Percentiles rank a stretch among this genome's conserved stretches.
phyloP scores from a whole-genome alignment of 176 grass and related monocot genomes.

The Zea mays region Zm-B73-REFERENCE-NAM-5.0 NC_050097.1:214656501-214657000 shows the following conservation, averaged over 20 bases:
- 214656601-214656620: too few species aligned
- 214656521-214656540: too few species aligned
- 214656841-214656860: not conserved
- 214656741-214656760: slow-evolving; percentile 24
- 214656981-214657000: not conserved
- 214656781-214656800: slow-evolving; percentile 5
- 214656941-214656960: not conserved
- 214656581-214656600: too few species aligned
- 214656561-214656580: too few species aligned
- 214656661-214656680: too few species aligned
- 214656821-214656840: slow-evolving; percentile 5
- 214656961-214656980: not conserved
- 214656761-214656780: slow-evolving; percentile 16
- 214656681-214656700: too few species aligned
- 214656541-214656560: too few species aligned
- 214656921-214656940: not conserved
- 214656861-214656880: not conserved
- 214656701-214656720: too few species aligned
- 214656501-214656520: too few species aligned
- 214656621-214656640: too few species aligned
- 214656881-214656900: slow-evolving; percentile 18
- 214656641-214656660: too few species aligned
- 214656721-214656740: not conserved
- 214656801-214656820: slow-evolving; percentile 17
- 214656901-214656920: not conserved